A percentile compares a stretch with the other conserved stretches of the same genome.
Evolutionary conservation across 257 asterid genomes (phyloP).

Genomic region (Striga asiatica): DNA sequence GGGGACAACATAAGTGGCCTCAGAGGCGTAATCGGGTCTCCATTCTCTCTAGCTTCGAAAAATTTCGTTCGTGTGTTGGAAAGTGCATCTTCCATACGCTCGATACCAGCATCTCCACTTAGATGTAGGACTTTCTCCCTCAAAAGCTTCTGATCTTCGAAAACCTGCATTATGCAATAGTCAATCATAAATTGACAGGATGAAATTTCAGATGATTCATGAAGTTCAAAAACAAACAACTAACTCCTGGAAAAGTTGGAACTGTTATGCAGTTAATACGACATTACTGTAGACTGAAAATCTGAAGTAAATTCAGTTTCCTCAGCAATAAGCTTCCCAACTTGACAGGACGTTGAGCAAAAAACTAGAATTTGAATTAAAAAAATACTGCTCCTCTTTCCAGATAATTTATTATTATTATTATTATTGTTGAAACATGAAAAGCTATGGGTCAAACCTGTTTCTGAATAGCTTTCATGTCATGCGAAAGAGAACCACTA

Average conservation of each 20-base stretch:
- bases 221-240: background rate
- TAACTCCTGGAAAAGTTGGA: background rate
- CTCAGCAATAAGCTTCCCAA: too few relatives aligned
- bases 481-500: constrained; percentile 54
- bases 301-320: background rate
- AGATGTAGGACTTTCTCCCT: constrained; percentile 76
- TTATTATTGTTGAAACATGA: background rate
- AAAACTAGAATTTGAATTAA: too few relatives aligned
- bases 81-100: constrained; percentile 69
- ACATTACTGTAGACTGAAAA: background rate
- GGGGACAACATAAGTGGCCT: constrained; percentile 31
- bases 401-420: too few relatives aligned
- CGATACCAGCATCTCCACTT: constrained; percentile 78
- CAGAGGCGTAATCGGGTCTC: constrained; percentile 35
- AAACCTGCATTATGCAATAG: constrained; percentile 37
- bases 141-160: constrained; percentile 66
- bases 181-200: background rate
- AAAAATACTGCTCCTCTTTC: too few relatives aligned
- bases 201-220: background rate
- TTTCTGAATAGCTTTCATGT: constrained; percentile 75
- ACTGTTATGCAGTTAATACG: background rate
- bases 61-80: constrained; percentile 44
- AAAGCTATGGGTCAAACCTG: constrained; percentile 42
- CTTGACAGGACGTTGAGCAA: background rate
- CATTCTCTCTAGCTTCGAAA: constrained; percentile 45